Base-by-base conservation (phyloP, 108 stramenopile genomes). In the Nitzschia palea region DNA sequence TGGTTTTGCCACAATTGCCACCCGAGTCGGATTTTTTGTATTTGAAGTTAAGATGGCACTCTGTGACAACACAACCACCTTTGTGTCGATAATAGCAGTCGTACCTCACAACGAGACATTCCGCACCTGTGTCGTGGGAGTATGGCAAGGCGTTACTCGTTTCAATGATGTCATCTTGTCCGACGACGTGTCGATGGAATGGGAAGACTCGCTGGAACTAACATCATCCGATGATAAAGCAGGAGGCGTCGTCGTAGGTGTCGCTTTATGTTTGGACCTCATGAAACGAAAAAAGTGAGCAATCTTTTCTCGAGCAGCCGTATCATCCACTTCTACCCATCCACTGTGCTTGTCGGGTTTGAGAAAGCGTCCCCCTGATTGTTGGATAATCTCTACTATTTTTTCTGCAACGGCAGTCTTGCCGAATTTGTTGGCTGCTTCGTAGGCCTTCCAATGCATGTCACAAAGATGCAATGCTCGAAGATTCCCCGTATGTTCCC, bases 381-480 rank as follows among this genome's bases (percentile, higher is more conserved):
- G 10, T 1, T 62, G 42, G 23, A 62, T 44, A 2, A 44, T 27
- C 12, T 22, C 17, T 1, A 62, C 61, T 17, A 62, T 62, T 26
- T 29, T 22, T 14, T 62, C 44, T 27, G 44, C 25, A 12, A 62
- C 17, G n/a, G 42, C 61, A 3, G 61, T 62, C 42, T 62, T 62
- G 37, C 43, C 25, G 3, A 45, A 44, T 42, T 62, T 62, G 61
- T 14, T 44, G 9, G 61, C 22, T 26, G 22, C 43, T 14, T 62
- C 28, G 42, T 62, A 62, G 9, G 22, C 12, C 0, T 43, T 42
- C 42, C 29, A 32, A 32, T 56, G 29, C 55, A 56, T 56, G n/a
- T 56, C 55, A 56, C 55, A 56, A 17, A 56, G 28, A 56, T 56
- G 55, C 55, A 56, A 33, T 14, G 55, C 55, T 27, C 55, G 55